phyloP scores from a whole-genome alignment of 2,329 filamentous ascomycete genomes.

The Corinectria fuckeliana region DNA sequence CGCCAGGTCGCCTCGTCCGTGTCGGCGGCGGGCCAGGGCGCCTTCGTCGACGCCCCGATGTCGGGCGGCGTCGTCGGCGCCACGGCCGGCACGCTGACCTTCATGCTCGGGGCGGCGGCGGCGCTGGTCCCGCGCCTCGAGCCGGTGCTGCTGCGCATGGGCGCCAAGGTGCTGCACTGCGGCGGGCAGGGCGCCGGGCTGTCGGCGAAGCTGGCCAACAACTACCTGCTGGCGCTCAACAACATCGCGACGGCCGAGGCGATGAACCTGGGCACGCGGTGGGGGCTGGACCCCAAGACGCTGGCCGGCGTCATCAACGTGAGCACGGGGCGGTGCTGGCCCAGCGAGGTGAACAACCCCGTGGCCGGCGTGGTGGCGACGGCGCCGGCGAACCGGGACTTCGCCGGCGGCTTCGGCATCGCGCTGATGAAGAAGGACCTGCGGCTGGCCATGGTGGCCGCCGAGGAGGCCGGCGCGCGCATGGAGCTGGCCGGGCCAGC shows the following conservation, averaged over 20 bases:
- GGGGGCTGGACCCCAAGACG: constrained; percentile 66
- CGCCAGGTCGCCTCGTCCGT: constrained; percentile 76
- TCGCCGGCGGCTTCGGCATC: constrained; percentile 78
- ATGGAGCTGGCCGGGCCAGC: constrained; percentile 70
- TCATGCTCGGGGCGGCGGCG: constrained; percentile 84
- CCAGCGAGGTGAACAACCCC: constrained; percentile 94
- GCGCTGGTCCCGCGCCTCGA: constrained; percentile 69
- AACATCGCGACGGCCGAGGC: constrained; percentile 77
- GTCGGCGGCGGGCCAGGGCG: constrained; percentile 67
- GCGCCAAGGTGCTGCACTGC: constrained; percentile 83
- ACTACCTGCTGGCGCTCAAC: constrained; percentile 92
- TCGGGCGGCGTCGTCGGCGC: constrained; percentile 95
- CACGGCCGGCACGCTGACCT: constrained; percentile 84
- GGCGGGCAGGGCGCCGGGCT: constrained; percentile 85
- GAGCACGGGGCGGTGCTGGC: constrained; percentile 95
- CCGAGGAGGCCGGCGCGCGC: constrained; percentile 68
- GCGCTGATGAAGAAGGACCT: constrained; percentile 83
- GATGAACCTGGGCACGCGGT: constrained; percentile 68
- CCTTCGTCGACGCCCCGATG: constrained; percentile 95
- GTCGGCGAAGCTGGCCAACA: constrained; percentile 94
- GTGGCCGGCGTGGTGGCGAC: constrained; percentile 82
- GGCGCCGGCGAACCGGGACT: constrained; percentile 78
- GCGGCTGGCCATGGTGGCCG: constrained; percentile 74
- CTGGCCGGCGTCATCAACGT: constrained; percentile 89
- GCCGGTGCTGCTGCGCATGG: constrained; percentile 80